phyloP scores from a whole-genome alignment of 257 asterid genomes.

The Cruciata laevipes region DNA sequence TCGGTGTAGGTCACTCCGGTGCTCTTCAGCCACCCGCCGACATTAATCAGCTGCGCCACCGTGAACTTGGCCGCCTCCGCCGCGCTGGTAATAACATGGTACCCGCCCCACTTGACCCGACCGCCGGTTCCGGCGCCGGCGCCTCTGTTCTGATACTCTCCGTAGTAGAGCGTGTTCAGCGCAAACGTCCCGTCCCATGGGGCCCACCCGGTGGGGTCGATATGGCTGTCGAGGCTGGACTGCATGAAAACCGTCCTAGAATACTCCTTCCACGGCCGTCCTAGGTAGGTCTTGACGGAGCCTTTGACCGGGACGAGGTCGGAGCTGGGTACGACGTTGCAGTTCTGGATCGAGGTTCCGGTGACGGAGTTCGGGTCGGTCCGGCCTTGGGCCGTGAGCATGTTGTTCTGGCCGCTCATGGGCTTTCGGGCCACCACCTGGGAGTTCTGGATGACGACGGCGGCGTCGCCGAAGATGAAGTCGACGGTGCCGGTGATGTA shows the following conservation, averaged over 20 bases:
- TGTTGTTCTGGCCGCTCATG: conserved; percentile 11
- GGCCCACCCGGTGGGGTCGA: conserved; percentile 22
- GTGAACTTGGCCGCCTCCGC: conserved; percentile 19
- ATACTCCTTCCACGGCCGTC: conserved; percentile 24
- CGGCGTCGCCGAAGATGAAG: conserved; percentile 26
- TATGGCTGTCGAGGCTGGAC: conserved; percentile 12
- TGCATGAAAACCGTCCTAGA: conserved; percentile 18
- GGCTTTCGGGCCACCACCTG: conserved; percentile 12
- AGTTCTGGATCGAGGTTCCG: conserved; percentile 18
- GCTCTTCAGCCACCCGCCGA: conserved; percentile 14
- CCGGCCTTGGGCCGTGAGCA: conserved; percentile 23
- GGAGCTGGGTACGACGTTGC: conserved; percentile 9
- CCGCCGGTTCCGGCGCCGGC: conserved; percentile 19
- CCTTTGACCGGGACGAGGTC: conserved; percentile 12
- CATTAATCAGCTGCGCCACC: conserved; percentile 18
- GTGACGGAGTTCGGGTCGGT: conserved; percentile 12
- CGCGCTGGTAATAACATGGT: conserved; percentile 5
- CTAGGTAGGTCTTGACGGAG: conserved; percentile 15
- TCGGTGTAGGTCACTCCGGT: conserved; percentile 25
- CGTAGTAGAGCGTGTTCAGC: conserved; percentile 14
- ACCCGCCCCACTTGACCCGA: conserved; percentile 20
- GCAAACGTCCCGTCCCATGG: conserved; percentile 15
- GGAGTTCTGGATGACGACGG: conserved; percentile 20
- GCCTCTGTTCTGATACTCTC: conserved; percentile 20
- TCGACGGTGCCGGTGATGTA: conserved; percentile 25